phyloP scores from a whole-genome alignment of 495 filamentous ascomycete species.

The Daldinia childiae region DNA sequence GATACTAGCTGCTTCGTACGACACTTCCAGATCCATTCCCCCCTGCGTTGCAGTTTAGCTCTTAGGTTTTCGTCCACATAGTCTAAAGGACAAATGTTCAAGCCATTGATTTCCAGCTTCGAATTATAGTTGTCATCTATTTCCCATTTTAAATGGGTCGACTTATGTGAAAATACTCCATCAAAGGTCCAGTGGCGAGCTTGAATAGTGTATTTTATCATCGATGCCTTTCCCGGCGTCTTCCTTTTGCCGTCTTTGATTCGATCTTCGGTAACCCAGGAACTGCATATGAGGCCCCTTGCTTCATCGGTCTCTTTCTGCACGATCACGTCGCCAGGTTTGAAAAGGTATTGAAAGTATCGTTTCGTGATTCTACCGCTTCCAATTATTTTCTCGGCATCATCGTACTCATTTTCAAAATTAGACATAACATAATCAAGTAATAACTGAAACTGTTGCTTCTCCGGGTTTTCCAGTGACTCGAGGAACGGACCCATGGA shows the following conservation, averaged over 20 bases:
- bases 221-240: not conserved
- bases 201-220: not conserved
- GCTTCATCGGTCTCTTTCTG: not conserved
- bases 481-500: not conserved
- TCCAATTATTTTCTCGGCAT: not conserved
- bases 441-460: not conserved
- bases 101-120: not conserved
- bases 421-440: not conserved
- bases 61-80: not conserved
- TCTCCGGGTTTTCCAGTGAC: not conserved
- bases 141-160: not conserved
- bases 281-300: not conserved
- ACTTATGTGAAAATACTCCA: not conserved
- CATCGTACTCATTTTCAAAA: not conserved
- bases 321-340: not conserved
- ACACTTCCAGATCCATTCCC: not conserved
- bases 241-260: not conserved
- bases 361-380: not conserved
- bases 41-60: not conserved
- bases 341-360: conserved; percentile 4
- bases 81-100: not conserved
- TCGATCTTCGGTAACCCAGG: not conserved
- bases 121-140: not conserved
- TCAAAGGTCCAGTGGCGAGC: not conserved
- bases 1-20: conserved; percentile 3